Base-by-base conservation (phyloP, 441 rosid genomes). In the Pelargonium cotyledonis region DNA sequence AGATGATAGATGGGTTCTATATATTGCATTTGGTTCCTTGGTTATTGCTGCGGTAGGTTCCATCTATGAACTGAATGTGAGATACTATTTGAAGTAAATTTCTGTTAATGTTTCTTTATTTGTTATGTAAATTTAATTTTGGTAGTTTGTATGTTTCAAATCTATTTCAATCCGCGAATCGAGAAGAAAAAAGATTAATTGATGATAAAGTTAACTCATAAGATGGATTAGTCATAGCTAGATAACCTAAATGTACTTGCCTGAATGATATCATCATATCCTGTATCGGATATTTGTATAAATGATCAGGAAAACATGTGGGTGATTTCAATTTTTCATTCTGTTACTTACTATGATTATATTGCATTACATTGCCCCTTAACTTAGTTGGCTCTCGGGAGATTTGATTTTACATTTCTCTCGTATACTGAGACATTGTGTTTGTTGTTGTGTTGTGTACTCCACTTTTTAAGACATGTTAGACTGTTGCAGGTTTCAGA, bases 41-140 rank as follows among this genome's bases (percentile, higher is more conserved):
- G 23, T 65, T n/a, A 47, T 73, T 29, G 86, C 88, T 23, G 86
- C 84, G 49, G 79, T 83, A 67, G 68, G 84, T 68, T 49, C 43
- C 57, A 49, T 49, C 6, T 5, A n/a, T 12, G n/a, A 47, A 47
- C 55, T 47, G 55, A 47, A 49, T 49, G n/a, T 12, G 16, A 49
- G 14, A 11, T 49, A 49, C 5, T 14, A 49, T 49, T 11, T 49
- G 16, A 49, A 18, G 12, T 49, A 38, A 49, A 14, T 18, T 26
- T 29, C 21, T 2, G 63, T 66, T 2, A 7, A 41, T 58, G 53
- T 16, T 19, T 23, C 18, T 49, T 65, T 2, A 63, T 31, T 62
- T 57, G 19, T 62, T 65, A 35, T 53, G 41, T 46, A 14, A 2
- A n/a, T 67, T 2, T 16, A 0, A 23, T 35, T 35, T 47, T 47